Evolutionary conservation across 2,329 filamentous ascomycete species (phyloP).

Genomic region (Exophiala viscosa): DNA sequence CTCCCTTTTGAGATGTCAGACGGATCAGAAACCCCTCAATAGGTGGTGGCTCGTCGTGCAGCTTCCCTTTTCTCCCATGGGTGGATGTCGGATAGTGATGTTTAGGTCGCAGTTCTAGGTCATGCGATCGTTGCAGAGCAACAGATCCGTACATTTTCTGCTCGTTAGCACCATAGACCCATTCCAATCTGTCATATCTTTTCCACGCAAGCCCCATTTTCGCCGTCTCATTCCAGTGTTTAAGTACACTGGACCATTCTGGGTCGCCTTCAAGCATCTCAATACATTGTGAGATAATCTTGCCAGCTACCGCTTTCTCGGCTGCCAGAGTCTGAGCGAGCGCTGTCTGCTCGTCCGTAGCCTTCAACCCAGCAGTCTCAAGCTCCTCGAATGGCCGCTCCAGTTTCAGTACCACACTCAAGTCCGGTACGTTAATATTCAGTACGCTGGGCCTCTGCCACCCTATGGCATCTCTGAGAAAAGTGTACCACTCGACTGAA

Average conservation of each 20-base stretch:
- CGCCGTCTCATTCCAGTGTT: constrained; percentile 56
- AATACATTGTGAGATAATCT: constrained; percentile 57
- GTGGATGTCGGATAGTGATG: constrained; percentile 58
- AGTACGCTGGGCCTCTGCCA: constrained; percentile 55
- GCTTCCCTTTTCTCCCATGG: constrained; percentile 35
- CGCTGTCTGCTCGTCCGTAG: constrained; percentile 42
- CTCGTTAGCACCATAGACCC: constrained; percentile 63
- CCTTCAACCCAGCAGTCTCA: constrained; percentile 36
- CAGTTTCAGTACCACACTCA: constrained; percentile 57
- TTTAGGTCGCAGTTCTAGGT: constrained; percentile 63
- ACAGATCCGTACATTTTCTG: constrained; percentile 67
- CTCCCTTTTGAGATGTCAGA: constrained; percentile 60
- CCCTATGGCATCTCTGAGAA: constrained; percentile 58
- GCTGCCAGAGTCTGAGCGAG: constrained; percentile 37
- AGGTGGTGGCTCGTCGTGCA: constrained; percentile 56
- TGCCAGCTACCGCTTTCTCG: constrained; percentile 54
- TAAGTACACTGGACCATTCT: constrained; percentile 59
- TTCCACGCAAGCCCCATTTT: constrained; percentile 66
- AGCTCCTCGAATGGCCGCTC: constrained; percentile 57
- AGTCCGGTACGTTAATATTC: constrained; percentile 60
- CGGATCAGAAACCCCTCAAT: constrained; percentile 65
- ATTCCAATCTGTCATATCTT: constrained; percentile 65
- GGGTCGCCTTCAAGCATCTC: constrained; percentile 53
- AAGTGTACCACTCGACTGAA: constrained; percentile 67
- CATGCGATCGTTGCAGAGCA: constrained; percentile 63